A percentile compares a stretch with the other conserved stretches of the same genome.
These are phyloP conservation scores for Raddia distichophylla DNA, from an alignment of 176 grass and related monocot genomes.

Conservation along the genomic window DNA sequence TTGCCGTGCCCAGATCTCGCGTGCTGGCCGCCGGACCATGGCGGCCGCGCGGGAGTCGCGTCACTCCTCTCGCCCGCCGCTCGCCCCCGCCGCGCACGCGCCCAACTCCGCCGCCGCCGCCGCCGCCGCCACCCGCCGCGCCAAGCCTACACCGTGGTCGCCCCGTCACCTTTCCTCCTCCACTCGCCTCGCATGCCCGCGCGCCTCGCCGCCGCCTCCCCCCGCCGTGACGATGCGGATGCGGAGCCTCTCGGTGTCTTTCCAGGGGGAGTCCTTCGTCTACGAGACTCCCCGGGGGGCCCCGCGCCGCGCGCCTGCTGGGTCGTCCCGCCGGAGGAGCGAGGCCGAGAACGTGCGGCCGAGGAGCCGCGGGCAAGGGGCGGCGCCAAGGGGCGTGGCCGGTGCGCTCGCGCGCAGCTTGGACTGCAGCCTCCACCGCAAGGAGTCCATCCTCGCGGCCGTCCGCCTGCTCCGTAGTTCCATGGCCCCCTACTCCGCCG, in stretches of 20 bases:
- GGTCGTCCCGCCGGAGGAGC: slow-evolving; percentile 45
- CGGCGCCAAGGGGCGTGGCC: slow-evolving; percentile 36
- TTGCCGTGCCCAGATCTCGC: neutral
- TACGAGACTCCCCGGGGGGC: slow-evolving; percentile 59
- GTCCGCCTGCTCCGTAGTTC: slow-evolving; percentile 68
- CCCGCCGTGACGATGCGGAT: slow-evolving; percentile 45
- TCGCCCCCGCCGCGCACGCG: slow-evolving; percentile 43
- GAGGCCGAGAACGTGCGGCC: slow-evolving; percentile 64
- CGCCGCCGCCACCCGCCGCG: neutral
- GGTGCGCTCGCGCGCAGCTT: slow-evolving; percentile 67
- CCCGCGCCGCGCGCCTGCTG: neutral
- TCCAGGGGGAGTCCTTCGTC: slow-evolving; percentile 87
- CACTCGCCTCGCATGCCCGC: neutral
- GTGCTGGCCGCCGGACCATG: neutral
- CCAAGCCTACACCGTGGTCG: slow-evolving; percentile 41
- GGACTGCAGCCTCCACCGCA: slow-evolving; percentile 69
- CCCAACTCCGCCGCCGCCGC: slow-evolving; percentile 41
- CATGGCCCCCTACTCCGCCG: slow-evolving; percentile 53
- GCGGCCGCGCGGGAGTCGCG: neutral
- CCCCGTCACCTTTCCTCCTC: slow-evolving; percentile 38
- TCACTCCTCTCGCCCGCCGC: slow-evolving; percentile 25
- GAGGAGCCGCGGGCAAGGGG: slow-evolving; percentile 44
- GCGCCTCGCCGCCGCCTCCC: neutral
- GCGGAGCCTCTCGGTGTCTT: slow-evolving; percentile 78
- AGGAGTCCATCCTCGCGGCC: slow-evolving; percentile 73